Evolutionary conservation across 371 early-diverging fungal species (phyloP), one percentile per base, ranked within the genome.

Genomic region (Haplosporangium sp.): DNA sequence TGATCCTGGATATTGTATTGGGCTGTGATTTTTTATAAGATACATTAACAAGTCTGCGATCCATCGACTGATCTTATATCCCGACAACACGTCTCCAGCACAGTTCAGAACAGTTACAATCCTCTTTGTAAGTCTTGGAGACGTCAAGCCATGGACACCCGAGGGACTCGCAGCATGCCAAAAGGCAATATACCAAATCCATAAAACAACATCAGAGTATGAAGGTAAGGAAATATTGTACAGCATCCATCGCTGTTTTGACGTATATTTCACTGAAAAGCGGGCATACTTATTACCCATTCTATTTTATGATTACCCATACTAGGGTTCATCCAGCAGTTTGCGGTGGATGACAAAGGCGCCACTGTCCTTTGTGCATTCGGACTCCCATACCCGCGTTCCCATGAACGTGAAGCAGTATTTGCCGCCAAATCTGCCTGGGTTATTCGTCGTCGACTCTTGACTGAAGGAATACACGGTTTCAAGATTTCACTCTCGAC

Each of bases 331-430:
- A 74, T 89, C 10, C 89, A 89, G 48, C 89, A 89, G 62, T 89
- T 89, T 73, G 89, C 89, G 5, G 83, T 89, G 0, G 89, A 89
- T 57, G 89, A 89, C 69, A 89, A 89, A 73, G 87, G 89, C 2
- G 89, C 89, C 2, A 89, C 89, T 2, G 18, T 87, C 2, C 69
- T 89, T 6, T 84, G 85, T 43, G 87, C 87, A 1, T 89, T 89
- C 76, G 89, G 89, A 0, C 71, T 89, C 2, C 89, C 89, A 6
- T 79, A 69, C 23, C 89, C 89, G 11, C 79, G 84, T 7, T 89
- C 89, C 5, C 89, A 89, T 41, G 89, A 89, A 64, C 65, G 83
- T 16, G 89, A 89, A 61, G 87, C 89, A 1, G 69, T 85, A n/a
- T 89, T 89, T 76, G 89, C 89, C 12, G 87, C 86, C 13, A 86